A percentile compares a stretch with the other conserved stretches of the same genome.
phyloP scores from a whole-genome alignment of 2,329 filamentous ascomycete genomes.

The Colletotrichum orbiculare region DNA sequence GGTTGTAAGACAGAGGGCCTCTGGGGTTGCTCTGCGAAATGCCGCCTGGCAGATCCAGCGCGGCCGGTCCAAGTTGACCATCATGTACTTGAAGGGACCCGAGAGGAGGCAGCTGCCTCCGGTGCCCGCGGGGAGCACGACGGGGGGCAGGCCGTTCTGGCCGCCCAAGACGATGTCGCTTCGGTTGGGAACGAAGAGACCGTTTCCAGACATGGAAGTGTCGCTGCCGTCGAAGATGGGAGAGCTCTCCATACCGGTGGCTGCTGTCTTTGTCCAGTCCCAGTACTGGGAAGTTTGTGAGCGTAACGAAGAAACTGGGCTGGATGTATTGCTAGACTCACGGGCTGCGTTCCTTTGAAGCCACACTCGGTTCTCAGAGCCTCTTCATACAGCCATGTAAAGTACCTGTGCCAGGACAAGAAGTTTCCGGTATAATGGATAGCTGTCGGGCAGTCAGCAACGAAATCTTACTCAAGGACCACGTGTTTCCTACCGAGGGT shows the following conservation, averaged over 20 bases:
- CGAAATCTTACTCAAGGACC: too few species aligned
- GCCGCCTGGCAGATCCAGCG: constrained; percentile 44
- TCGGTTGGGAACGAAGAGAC: constrained; percentile 43
- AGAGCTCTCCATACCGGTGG: constrained; percentile 49
- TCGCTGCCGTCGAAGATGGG: constrained; percentile 62
- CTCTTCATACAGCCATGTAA: constrained; percentile 43
- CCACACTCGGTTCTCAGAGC: constrained; percentile 45
- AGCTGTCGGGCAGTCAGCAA: background rate
- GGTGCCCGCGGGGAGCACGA: constrained; percentile 55
- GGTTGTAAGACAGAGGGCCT: constrained; percentile 51
- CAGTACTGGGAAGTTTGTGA: constrained; percentile 17
- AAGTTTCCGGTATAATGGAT: constrained; percentile 56
- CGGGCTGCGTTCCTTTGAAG: constrained; percentile 53
- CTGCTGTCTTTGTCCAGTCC: constrained; percentile 47
- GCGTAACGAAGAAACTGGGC: background rate
- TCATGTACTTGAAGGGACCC: constrained; percentile 60
- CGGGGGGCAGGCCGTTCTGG: constrained; percentile 40
- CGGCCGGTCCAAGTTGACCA: constrained; percentile 52
- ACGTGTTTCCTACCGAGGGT: constrained; percentile 42
- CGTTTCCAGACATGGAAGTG: constrained; percentile 58
- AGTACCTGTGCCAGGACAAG: constrained; percentile 47
- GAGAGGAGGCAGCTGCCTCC: constrained; percentile 66
- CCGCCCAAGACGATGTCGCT: constrained; percentile 42
- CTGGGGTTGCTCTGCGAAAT: constrained; percentile 37
- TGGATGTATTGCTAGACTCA: constrained; percentile 34